Evolutionary conservation across 78 protist genomes (phyloP).

Genomic region (Dictyostelium capitatum): DNA sequence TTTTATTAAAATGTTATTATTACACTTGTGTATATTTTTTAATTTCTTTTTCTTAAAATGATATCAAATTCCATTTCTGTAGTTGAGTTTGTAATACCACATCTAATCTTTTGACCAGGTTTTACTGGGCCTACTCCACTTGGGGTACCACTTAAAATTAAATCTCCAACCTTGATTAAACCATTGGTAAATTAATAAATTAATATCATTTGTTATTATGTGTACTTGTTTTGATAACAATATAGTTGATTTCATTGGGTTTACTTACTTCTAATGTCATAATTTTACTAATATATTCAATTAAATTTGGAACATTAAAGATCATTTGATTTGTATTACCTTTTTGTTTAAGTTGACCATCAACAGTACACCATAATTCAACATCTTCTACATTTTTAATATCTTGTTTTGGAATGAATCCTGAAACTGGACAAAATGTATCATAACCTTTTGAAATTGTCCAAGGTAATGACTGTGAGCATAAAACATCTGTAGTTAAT

Average conservation of each 20-base stretch:
- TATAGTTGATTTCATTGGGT: too few species aligned
- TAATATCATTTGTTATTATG: too few species aligned
- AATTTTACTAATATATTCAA: slow-evolving; percentile 63
- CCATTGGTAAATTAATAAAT: too few species aligned
- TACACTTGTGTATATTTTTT: too few species aligned
- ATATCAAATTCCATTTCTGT: slow-evolving; percentile 56
- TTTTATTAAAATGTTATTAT: neutral
- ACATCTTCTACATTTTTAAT: slow-evolving; percentile 51
- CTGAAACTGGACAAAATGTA: slow-evolving; percentile 82
- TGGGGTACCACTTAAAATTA: slow-evolving; percentile 83
- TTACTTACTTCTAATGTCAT: slow-evolving; percentile 83
- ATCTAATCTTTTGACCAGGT: slow-evolving; percentile 69
- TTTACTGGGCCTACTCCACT: slow-evolving; percentile 78
- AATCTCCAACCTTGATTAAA: too few species aligned
- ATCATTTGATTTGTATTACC: slow-evolving; percentile 69
- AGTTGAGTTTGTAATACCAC: slow-evolving; percentile 55
- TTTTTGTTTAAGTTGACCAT: slow-evolving; percentile 81
- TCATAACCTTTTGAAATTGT: slow-evolving; percentile 78
- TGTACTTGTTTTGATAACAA: too few species aligned
- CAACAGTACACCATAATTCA: slow-evolving; percentile 74
- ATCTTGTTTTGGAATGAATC: slow-evolving; percentile 80
- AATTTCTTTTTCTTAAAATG: slow-evolving; percentile 24
- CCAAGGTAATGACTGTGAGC: slow-evolving; percentile 62
- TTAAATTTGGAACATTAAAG: slow-evolving; percentile 70
- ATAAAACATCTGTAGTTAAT: too few species aligned